Base-by-base conservation (phyloP, 257 asterid species). In the Thymus mandschuricus region DNA sequence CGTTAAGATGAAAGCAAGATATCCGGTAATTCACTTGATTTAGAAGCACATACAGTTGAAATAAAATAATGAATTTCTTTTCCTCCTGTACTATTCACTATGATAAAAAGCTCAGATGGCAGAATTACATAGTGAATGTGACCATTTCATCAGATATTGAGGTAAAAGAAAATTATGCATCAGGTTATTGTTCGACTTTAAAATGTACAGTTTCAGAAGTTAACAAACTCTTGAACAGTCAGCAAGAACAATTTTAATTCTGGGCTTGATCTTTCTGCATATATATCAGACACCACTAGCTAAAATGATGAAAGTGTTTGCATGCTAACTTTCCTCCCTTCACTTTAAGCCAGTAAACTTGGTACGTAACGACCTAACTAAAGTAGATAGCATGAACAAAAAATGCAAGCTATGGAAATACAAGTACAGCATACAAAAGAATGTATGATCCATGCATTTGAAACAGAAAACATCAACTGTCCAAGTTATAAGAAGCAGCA, bases 401-500 rank as follows among this genome's bases (percentile, higher is more conserved):
- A 43, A 46, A 44, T 38, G 49, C 64, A 67, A 60, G 44, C 28
- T 51, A 58, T 59, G 35, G 28, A 38, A 40, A 64, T 45, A 43
- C 27, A 35, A 38, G 15, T 52, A 69, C 69, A 62, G 61, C 67
- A 58, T 65, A 66, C 27, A 67, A 64, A 60, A 41, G 61, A 15
- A 51, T 50, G 66, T n/a, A 34, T 74, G 9, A 63, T 46, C 78
- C 38, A 57, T 57, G 35, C n/a, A 45, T 43, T 28, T 52, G 61
- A 65, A 74, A 77, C 54, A 78, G 49, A 63, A 74, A 82, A 76
- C 13, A 68, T 15, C 80, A 74, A 40, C 44, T 59, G 64, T 50
- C 29, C 35, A 70, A 59, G 63, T 78, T 33, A 73, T 57, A 64
- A 60, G 75, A 63, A 81, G 69, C 71, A 62, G 75, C 73, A 80